Evolutionary conservation across 768 basidiomycete species (phyloP), one percentile per base, ranked within the genome.

Genomic region (Mycena galopus): DNA sequence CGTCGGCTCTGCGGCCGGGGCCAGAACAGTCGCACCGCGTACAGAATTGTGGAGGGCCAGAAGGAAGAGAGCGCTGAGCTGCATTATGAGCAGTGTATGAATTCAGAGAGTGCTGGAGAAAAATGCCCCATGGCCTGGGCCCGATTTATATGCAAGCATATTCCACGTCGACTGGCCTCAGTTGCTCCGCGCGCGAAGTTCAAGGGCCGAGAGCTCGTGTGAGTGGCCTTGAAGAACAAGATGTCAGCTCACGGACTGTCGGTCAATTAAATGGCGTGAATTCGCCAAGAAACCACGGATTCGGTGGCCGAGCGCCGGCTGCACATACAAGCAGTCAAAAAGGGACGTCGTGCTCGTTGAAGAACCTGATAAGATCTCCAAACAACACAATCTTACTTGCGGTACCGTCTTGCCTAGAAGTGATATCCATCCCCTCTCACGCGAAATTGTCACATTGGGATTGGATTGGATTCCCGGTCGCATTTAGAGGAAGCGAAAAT

Each of bases 31-130:
- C 55, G 65, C 65, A 23, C 56, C 56, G 29, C 55, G 56, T 39
- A 58, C 65, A 21, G 65, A 67, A 42, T 44, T 47, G 27, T 44
- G 65, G 17, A 67, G 56, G 29, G 55, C 19, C 39, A 67, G 65
- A 58, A 67, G 42, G 29, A 67, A n/a, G 55, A 67, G 29, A 29
- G 37, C 19, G 19, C 29, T 58, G 56, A 57, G 64, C 4, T 55
- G 27, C 65, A 67, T 67, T 32, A 39, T 25, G 65, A 57, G 65
- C 30, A 47, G n/a, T 57, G 11, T 55, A 33, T 23, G n/a, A n/a
- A n/a, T n/a, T n/a, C n/a, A n/a, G n/a, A n/a, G n/a, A n/a, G n/a
- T 11, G 23, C 44, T 47, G 44, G 25, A 65, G 32, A 35, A 35
- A 51, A 42, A 30, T 42, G 23, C 2, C 33, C 35, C 55, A 27